Evolutionary conservation across 2,329 filamentous ascomycete genomes (phyloP).

Genomic region (Calycina marina): DNA sequence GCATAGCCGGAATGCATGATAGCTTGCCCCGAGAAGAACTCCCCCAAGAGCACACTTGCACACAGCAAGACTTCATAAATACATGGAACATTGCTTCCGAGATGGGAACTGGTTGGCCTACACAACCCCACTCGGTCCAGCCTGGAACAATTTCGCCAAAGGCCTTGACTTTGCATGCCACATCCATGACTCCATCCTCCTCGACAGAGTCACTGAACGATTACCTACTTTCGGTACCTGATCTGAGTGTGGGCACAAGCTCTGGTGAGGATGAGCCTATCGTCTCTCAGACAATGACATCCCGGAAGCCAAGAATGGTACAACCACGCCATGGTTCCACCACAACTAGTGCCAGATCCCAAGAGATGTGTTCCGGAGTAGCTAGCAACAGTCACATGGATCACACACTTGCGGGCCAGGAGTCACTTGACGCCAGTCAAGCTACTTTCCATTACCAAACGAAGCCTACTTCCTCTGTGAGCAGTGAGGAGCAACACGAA

Average conservation of each 20-base stretch:
- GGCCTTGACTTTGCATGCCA: conserved; percentile 10
- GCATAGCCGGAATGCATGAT: conserved; percentile 6
- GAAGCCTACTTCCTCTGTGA: too few species aligned
- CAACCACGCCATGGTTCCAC: too few species aligned
- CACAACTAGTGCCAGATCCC: conserved; percentile 12
- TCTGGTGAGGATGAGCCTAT: conserved; percentile 7
- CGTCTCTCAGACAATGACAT: conserved; percentile 3
- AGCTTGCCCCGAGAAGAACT: conserved; percentile 7
- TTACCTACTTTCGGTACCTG: conserved; percentile 7
- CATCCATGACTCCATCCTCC: conserved; percentile 8
- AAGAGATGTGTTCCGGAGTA: conserved; percentile 3
- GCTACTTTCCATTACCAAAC: too few species aligned
- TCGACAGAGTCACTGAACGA: too few species aligned
- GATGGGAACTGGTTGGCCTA: conserved; percentile 5
- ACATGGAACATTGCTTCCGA: conserved; percentile 5
- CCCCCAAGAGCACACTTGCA: conserved; percentile 1
- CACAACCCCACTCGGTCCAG: conserved; percentile 2
- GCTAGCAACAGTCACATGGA: conserved; percentile 11
- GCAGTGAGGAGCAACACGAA: too few species aligned
- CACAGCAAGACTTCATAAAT: conserved; percentile 3
- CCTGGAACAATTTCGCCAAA: conserved; percentile 17
- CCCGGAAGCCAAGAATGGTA: too few species aligned
- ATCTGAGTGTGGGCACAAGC: conserved; percentile 5
- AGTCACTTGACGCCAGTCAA: too few species aligned
- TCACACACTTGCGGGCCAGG: too few species aligned